A percentile compares a stretch with the other conserved stretches of the same genome.
Conservation (phyloP, 345 rosid genomes). For the Trapa bicornis region DNA sequence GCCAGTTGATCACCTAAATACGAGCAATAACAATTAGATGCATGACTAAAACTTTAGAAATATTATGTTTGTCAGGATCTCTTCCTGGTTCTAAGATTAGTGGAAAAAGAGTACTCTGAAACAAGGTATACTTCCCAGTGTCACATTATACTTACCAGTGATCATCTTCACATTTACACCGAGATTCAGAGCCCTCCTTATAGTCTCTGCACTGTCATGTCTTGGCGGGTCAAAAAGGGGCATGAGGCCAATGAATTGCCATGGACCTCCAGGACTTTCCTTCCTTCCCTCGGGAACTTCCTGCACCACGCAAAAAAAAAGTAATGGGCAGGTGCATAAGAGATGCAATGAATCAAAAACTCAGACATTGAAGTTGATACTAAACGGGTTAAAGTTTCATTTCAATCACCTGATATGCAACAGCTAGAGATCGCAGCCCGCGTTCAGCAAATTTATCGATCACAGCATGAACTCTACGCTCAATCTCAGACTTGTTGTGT, state of each 20-base stretch:
- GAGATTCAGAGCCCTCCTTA: slow-evolving; percentile 83
- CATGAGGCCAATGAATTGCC: slow-evolving; percentile 96
- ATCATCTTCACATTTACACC: slow-evolving; percentile 98
- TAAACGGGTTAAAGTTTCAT: not conserved
- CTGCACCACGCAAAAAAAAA: slow-evolving; percentile 18
- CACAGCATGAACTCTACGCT: slow-evolving; percentile 81
- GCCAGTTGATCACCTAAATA: slow-evolving; percentile 89
- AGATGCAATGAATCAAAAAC: not conserved
- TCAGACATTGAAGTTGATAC: not conserved
- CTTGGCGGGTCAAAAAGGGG: slow-evolving; percentile 99
- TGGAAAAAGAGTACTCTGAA: not conserved
- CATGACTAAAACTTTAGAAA: not conserved
- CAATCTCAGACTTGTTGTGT: slow-evolving; percentile 78
- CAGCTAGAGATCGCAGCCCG: slow-evolving; percentile 93
- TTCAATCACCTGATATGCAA: slow-evolving; percentile 70
- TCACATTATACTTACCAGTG: slow-evolving; percentile 37
- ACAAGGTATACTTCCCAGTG: too few relatives aligned
- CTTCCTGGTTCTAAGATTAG: not conserved
- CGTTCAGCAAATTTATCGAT: slow-evolving; percentile 95
- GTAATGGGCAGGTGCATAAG: not conserved
- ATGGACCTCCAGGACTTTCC: slow-evolving; percentile 89
- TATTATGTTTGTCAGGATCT: not conserved
- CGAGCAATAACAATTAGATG: slow-evolving; percentile 14
- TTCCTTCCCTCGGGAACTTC: slow-evolving; percentile 87
- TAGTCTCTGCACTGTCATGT: slow-evolving; percentile 97